phyloP scores from a whole-genome alignment of 345 rosid species.

The Salix dunnii region DNA sequence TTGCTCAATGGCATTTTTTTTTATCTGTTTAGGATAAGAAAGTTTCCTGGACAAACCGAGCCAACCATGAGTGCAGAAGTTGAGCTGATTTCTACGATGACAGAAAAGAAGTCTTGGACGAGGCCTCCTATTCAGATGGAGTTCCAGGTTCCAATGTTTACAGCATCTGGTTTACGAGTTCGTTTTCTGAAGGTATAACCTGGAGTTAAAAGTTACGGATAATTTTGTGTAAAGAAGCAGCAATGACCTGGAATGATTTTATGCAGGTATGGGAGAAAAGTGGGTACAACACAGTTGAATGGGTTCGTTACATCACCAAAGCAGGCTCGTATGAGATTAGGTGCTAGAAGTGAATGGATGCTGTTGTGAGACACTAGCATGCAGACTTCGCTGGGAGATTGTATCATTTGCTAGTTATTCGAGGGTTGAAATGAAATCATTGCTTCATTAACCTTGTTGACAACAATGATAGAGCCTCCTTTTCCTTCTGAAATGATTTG shows the following conservation, averaged over 20 bases:
- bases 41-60: conserved; percentile 98
- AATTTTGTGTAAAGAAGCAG: background rate
- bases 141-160: conserved; percentile 99
- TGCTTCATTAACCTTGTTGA: background rate
- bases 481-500: conserved; percentile 1
- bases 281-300: conserved; percentile 95
- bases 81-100: conserved; percentile 89
- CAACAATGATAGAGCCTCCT: conserved; percentile 17
- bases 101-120: conserved; percentile 94
- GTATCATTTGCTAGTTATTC: conserved; percentile 7
- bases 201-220: background rate
- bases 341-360: conserved; percentile 47
- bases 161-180: conserved; percentile 96
- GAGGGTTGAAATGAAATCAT: conserved; percentile 9
- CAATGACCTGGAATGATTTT: conserved; percentile 12
- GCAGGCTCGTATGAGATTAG: conserved; percentile 98
- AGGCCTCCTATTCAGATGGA: conserved; percentile 99
- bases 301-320: conserved; percentile 96
- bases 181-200: conserved; percentile 82
- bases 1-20: conserved; percentile 4
- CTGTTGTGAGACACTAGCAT: background rate
- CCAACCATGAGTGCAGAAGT: conserved; percentile 96
- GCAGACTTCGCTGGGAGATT: background rate
- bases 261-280: conserved; percentile 98
- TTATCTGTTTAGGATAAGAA: conserved; percentile 63